Percentiles rank a stretch among this genome's conserved stretches.
Conservation (phyloP, 495 filamentous ascomycete species). For the Hyphodiscus hymeniophilus region DNA sequence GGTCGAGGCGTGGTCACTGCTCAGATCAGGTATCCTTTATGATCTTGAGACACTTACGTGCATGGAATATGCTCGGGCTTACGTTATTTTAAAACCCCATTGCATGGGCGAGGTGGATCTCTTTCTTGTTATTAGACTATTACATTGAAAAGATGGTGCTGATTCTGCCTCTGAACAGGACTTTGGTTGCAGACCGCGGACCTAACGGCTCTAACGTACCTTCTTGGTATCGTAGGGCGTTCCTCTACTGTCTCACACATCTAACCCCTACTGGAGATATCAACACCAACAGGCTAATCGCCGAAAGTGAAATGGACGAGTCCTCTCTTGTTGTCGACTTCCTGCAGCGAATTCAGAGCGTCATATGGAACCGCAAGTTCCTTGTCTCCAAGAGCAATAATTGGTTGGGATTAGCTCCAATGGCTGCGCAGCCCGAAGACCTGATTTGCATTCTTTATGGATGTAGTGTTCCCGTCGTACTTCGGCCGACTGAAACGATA, state of each 20-base stretch:
- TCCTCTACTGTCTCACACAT: background rate
- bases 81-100: too few species aligned
- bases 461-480: slow-evolving; percentile 34
- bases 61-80: too few species aligned
- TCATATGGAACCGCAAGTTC: slow-evolving; percentile 11
- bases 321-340: slow-evolving; percentile 1
- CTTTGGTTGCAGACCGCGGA: slow-evolving; percentile 20
- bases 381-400: background rate
- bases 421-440: slow-evolving; percentile 20
- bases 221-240: slow-evolving; percentile 4
- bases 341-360: slow-evolving; percentile 6
- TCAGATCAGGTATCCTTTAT: too few species aligned
- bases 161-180: too few species aligned
- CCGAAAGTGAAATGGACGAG: background rate
- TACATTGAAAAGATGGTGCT: too few species aligned
- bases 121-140: too few species aligned
- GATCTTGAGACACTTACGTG: too few species aligned
- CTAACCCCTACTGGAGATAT: slow-evolving; percentile 6
- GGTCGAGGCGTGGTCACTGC: too few species aligned
- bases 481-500: background rate
- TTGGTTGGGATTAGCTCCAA: slow-evolving; percentile 18
- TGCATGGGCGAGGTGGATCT: too few species aligned
- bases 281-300: slow-evolving; percentile 6
- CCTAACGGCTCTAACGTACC: slow-evolving; percentile 11
- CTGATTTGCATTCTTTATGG: slow-evolving; percentile 32